A percentile compares a stretch with the other conserved stretches of the same genome.
Evolutionary conservation across 2,329 filamentous ascomycete genomes (phyloP).

Genomic region (Fusarium gaditjirri): DNA sequence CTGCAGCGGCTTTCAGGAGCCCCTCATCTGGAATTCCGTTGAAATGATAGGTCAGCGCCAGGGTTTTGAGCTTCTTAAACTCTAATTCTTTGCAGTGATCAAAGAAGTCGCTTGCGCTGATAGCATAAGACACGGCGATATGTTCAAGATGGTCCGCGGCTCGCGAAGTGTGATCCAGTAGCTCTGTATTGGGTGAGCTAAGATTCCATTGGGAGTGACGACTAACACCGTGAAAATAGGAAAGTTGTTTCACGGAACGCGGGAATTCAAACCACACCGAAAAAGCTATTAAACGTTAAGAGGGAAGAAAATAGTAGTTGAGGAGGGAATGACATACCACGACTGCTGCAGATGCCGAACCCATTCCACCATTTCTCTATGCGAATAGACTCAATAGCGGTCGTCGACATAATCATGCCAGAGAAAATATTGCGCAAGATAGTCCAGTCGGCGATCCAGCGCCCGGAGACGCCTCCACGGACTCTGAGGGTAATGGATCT

Average conservation of each 20-base stretch:
- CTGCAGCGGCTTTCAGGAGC: background rate
- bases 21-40: background rate
- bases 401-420: background rate
- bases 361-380: background rate
- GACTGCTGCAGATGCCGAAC: background rate
- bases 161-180: background rate
- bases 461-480: accelerated
- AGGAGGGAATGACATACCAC: background rate
- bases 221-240: background rate
- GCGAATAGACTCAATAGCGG: background rate
- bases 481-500: background rate
- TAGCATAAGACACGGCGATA: background rate
- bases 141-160: background rate
- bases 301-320: background rate
- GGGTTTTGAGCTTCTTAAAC: background rate
- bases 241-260: background rate
- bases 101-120: background rate
- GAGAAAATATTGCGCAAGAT: background rate
- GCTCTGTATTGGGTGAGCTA: background rate
- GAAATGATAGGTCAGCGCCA: background rate
- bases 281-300: background rate
- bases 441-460: background rate
- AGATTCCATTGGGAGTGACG: background rate
- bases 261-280: background rate
- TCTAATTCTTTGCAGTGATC: background rate